Evolutionary conservation across 2,329 filamentous ascomycete species (phyloP).

Genomic region (Graphilbum ipis-grandicollis): DNA sequence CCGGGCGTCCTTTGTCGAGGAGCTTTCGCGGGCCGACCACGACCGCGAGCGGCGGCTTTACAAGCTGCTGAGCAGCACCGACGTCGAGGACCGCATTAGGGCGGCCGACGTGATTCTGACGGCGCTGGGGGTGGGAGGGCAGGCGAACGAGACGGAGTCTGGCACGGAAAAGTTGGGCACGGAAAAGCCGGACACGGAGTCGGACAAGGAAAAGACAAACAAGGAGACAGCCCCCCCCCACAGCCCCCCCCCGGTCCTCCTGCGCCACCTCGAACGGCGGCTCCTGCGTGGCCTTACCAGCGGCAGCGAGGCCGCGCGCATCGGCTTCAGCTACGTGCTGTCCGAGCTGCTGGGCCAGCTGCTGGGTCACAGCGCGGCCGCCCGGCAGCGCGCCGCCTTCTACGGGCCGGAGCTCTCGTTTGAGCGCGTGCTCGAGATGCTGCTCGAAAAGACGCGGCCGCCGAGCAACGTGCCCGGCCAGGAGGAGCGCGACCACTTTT

Average conservation of each 20-base stretch:
- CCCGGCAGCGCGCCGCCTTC: no score
- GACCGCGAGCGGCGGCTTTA: slow-evolving; percentile 42
- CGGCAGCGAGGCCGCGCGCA: slow-evolving; percentile 69
- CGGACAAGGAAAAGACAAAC: no score
- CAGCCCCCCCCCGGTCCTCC: no score
- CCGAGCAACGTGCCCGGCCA: slow-evolving; percentile 40
- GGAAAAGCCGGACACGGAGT: no score
- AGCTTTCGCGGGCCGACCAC: slow-evolving; percentile 32
- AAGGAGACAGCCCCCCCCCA: no score
- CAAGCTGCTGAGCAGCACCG: slow-evolving; percentile 42
- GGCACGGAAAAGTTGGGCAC: no score
- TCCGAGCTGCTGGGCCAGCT: slow-evolving; percentile 63
- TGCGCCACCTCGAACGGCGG: slow-evolving; percentile 44
- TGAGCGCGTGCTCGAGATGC: slow-evolving; percentile 31
- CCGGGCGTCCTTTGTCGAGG: slow-evolving; percentile 32
- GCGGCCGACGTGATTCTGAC: slow-evolving; percentile 42
- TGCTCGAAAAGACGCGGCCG: slow-evolving; percentile 37
- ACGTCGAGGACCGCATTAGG: slow-evolving; percentile 34
- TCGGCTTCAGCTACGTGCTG: slow-evolving; percentile 80
- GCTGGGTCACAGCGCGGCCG: slow-evolving; percentile 30
- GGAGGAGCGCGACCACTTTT: slow-evolving; percentile 71
- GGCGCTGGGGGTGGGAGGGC: slow-evolving; percentile 22
- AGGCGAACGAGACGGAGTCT: slow-evolving; percentile 8
- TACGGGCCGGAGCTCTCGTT: slow-evolving; percentile 36
- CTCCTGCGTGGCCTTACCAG: slow-evolving; percentile 82